Base-by-base conservation (phyloP, 139 green algal species). In the Diplosphaera chodatii region DNA sequence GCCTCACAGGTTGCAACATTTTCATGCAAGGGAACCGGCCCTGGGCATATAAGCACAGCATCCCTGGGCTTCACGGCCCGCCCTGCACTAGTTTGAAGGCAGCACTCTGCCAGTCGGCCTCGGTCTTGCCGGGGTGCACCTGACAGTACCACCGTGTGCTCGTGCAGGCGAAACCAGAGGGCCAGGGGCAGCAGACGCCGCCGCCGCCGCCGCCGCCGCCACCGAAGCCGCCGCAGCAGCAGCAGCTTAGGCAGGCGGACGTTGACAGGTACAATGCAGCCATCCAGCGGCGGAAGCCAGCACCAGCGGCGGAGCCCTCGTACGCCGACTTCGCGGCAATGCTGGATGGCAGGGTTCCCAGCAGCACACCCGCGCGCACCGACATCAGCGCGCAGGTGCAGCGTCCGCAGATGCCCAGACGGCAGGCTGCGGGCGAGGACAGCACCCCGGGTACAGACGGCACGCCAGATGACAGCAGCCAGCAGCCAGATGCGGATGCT, bases 291-390 rank as follows among this genome's bases (percentile, higher is more conserved):
- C 34, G 65, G 25, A 27, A 70, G 6, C 34, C 25, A 33, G 37
- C 23, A 15, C 10, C 65, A 15, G 16, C 65, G 5, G 37, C 13
- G 8, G 37, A 48, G 23, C 65, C 65, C 10, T 63, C 65, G 5
- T 70, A 70, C 65, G 65, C 25, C 8, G 65, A 70, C 37, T 70
- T 70, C 63, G 65, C 64, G 8, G 65, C 65, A 28, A 18, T 18
- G 34, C 37, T 70, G 10, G 23, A 20, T 63, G 65, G 65, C 65
- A 70, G 6, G 25, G 22, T 22, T n/a, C 37, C 37, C 40, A 33
- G 69, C 32, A 25, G 32, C 69, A 62, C 27, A 2, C 18, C 28
- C 5, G 28, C 20, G 22, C 8, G 37, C 70, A 71, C 40, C 63
- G 16, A 30, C 10, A 23, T 4, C 23, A 0, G 4, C 71, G 0